A percentile compares a stretch with the other conserved stretches of the same genome.
These are phyloP conservation scores for Debaryomyces psychrophilus DNA, from an alignment of 1,139 yeast genomes.

Conservation along the genomic window DNA sequence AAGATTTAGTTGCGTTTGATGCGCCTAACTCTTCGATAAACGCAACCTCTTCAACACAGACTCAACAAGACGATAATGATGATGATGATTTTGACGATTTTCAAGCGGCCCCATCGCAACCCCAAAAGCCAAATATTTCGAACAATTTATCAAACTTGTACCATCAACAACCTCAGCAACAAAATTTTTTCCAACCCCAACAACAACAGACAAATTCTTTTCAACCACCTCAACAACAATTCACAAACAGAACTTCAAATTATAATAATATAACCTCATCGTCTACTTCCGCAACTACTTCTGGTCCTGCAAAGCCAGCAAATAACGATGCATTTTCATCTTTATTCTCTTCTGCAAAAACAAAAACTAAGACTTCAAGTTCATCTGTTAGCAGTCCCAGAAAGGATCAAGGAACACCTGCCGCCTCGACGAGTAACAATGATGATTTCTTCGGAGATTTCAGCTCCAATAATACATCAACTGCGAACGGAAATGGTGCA, in stretches of 20 bases:
- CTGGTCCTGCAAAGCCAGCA: slow-evolving; percentile 38
- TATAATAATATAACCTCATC: slow-evolving; percentile 12
- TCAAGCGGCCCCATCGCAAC: slow-evolving; percentile 71
- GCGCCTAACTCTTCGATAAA: slow-evolving; percentile 24
- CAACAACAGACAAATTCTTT: slow-evolving; percentile 16
- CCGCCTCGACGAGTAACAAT: slow-evolving; percentile 14
- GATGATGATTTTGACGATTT: slow-evolving; percentile 95
- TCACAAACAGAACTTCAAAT: slow-evolving; percentile 15
- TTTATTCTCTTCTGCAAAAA: slow-evolving; percentile 72
- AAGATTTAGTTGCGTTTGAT: slow-evolving; percentile 60
- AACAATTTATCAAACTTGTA: slow-evolving; percentile 46
- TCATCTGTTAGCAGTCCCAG: slow-evolving; percentile 12
- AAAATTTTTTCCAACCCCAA: slow-evolving; percentile 17
- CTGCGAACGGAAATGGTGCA: slow-evolving; percentile 12
- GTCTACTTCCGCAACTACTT: slow-evolving; percentile 20
- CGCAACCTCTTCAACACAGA: slow-evolving; percentile 23
- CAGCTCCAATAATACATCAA: slow-evolving; percentile 18
- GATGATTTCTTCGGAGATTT: slow-evolving; percentile 29
- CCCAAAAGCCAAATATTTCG: slow-evolving; percentile 32
- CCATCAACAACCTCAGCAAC: slow-evolving; percentile 23
- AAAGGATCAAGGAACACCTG: slow-evolving; percentile 8
- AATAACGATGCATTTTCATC: slow-evolving; percentile 81
- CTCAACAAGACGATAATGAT: slow-evolving; percentile 48
- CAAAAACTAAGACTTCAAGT: slow-evolving; percentile 32
- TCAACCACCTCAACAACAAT: slow-evolving; percentile 20